phyloP scores from a whole-genome alignment of 108 stramenopile genomes.

The Pseudonitzschia multiseries region DNA sequence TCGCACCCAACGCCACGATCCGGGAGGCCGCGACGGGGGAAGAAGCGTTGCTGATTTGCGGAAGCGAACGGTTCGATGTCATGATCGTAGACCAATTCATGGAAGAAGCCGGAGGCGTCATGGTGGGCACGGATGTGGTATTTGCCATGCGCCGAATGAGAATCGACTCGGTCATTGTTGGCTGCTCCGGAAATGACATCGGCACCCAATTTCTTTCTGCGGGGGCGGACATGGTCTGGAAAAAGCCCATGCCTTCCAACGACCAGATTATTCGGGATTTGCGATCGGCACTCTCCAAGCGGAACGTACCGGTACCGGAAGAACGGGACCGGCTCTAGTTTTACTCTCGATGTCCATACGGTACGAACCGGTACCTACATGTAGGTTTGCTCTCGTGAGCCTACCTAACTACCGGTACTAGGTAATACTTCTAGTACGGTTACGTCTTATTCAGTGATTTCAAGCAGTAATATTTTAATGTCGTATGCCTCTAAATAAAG shows the following conservation, averaged over 20 bases:
- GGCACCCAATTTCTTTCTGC: conserved; percentile 54
- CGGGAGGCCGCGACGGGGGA: conserved; percentile 64
- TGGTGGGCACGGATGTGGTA: conserved; percentile 71
- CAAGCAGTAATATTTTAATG: too few species aligned
- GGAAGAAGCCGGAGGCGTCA: conserved; percentile 66
- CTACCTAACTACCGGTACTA: too few species aligned
- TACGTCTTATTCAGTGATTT: too few species aligned
- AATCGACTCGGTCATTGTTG: conserved; percentile 59
- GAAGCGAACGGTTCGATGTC: conserved; percentile 49
- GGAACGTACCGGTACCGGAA: neutral
- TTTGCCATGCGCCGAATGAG: conserved; percentile 64
- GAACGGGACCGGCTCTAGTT: too few species aligned
- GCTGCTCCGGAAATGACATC: conserved; percentile 74
- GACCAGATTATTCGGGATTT: conserved; percentile 47
- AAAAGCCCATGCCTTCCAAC: conserved; percentile 67
- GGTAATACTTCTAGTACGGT: too few species aligned
- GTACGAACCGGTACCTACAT: too few species aligned
- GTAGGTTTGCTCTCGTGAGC: too few species aligned
- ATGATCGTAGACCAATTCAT: conserved; percentile 76
- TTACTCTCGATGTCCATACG: too few species aligned
- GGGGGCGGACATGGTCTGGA: conserved; percentile 64
- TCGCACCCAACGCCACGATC: conserved; percentile 60
- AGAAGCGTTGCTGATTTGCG: conserved; percentile 58
- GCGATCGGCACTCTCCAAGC: conserved; percentile 21
- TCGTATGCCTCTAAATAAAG: too few species aligned